Evolutionary conservation across 495 filamentous ascomycete species (phyloP).

Genomic region (Podospora anserina): DNA sequence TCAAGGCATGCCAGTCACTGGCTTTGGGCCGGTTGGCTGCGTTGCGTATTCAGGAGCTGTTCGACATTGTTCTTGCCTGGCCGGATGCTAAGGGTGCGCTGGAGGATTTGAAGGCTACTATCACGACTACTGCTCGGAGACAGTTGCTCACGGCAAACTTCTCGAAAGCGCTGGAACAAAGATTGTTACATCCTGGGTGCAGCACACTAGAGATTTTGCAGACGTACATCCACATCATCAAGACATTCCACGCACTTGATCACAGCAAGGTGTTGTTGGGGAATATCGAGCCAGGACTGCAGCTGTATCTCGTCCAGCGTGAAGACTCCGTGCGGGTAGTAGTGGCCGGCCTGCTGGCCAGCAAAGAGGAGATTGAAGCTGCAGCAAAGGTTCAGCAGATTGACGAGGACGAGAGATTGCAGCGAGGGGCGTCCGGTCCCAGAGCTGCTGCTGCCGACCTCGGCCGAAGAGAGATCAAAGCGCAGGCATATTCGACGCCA

Average conservation of each 20-base stretch:
- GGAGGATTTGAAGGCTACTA: slow-evolving; percentile 62
- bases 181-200: slow-evolving; percentile 81
- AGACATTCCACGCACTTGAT: slow-evolving; percentile 83
- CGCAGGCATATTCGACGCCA: background rate
- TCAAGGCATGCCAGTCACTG: slow-evolving; percentile 79
- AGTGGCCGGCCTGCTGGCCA: slow-evolving; percentile 77
- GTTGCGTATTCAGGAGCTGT: slow-evolving; percentile 76
- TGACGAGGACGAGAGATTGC: slow-evolving; percentile 33
- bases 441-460: background rate
- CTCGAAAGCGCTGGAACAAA: slow-evolving; percentile 59
- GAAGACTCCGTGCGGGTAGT: slow-evolving; percentile 89
- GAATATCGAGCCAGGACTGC: slow-evolving; percentile 77
- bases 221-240: slow-evolving; percentile 89
- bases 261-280: slow-evolving; percentile 87
- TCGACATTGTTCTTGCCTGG: slow-evolving; percentile 86
- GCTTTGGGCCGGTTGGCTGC: slow-evolving; percentile 73
- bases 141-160: slow-evolving; percentile 70
- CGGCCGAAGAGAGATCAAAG: background rate
- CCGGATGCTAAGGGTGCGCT: slow-evolving; percentile 75
- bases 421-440: slow-evolving; percentile 10
- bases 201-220: slow-evolving; percentile 86
- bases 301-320: slow-evolving; percentile 84
- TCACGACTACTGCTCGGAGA: slow-evolving; percentile 54
- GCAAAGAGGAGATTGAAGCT: slow-evolving; percentile 47
- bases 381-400: slow-evolving; percentile 26